A percentile compares a stretch with the other conserved stretches of the same genome.
Evolutionary conservation across 176 grass and related monocot species (phyloP).

Genomic region (Areca catechu): DNA sequence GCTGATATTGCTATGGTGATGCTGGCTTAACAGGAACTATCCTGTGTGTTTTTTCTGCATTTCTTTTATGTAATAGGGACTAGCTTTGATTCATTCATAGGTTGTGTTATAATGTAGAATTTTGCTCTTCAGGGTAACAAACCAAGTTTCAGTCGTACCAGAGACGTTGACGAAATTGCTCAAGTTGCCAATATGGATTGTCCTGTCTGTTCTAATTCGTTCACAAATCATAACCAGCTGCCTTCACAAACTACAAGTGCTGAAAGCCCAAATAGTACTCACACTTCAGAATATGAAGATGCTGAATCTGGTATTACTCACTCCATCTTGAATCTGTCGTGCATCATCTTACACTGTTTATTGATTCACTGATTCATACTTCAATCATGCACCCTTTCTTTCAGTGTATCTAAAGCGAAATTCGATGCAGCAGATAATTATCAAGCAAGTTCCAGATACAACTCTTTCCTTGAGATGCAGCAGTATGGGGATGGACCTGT

Average conservation of each 20-base stretch:
- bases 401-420: constrained; percentile 91
- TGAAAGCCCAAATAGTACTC: constrained; percentile 86
- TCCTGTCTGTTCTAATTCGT: constrained; percentile 85
- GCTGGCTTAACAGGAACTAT: no score
- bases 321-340: constrained; percentile 33
- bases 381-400: constrained; percentile 55
- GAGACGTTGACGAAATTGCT: constrained; percentile 66
- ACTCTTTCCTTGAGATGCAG: constrained; percentile 95
- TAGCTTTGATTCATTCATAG: neutral
- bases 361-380: constrained; percentile 49
- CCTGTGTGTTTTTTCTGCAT: neutral
- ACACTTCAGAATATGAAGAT: constrained; percentile 97
- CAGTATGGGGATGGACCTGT: constrained; percentile 75
- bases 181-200: constrained; percentile 45
- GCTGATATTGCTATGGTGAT: no score
- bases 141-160: constrained; percentile 57
- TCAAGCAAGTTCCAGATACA: constrained; percentile 86
- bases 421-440: constrained; percentile 92
- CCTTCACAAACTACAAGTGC: constrained; percentile 73
- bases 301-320: constrained; percentile 90
- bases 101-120: no score
- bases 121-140: constrained; percentile 56
- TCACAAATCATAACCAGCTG: constrained; percentile 69
- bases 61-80: neutral
- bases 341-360: constrained; percentile 42